Evolutionary conservation across 495 filamentous ascomycete species (phyloP).

Genomic region (Penicillium macrosclerotiorum): DNA sequence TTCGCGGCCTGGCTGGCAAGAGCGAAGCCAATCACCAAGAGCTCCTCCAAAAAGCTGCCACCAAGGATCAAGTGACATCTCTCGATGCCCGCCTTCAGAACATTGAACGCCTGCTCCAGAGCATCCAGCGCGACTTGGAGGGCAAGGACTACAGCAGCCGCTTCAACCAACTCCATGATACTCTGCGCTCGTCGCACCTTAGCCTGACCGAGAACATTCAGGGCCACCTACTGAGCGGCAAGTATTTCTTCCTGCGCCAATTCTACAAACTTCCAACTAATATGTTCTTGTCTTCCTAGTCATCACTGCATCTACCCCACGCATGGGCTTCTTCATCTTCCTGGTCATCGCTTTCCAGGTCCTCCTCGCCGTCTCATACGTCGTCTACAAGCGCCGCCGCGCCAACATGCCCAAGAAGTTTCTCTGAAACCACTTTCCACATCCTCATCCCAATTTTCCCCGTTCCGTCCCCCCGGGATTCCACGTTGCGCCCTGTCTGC

Average conservation of each 20-base stretch:
- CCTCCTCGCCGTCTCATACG: slow-evolving; percentile 63
- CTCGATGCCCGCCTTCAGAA: slow-evolving; percentile 52
- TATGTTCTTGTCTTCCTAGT: slow-evolving; percentile 49
- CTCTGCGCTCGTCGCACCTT: slow-evolving; percentile 69
- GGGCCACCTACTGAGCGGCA: slow-evolving; percentile 33
- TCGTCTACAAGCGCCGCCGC: slow-evolving; percentile 79
- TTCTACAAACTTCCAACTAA: slow-evolving; percentile 7
- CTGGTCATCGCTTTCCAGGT: slow-evolving; percentile 75
- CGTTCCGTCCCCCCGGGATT: too few relatives aligned
- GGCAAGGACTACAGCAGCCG: slow-evolving; percentile 70
- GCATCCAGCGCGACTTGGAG: slow-evolving; percentile 63
- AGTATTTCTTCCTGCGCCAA: slow-evolving; percentile 6
- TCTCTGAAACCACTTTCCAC: slow-evolving; percentile 50
- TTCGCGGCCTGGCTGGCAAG: slow-evolving; percentile 46
- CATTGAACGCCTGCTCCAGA: slow-evolving; percentile 55
- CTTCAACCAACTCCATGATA: slow-evolving; percentile 67
- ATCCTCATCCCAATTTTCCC: neutral
- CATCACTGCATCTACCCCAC: slow-evolving; percentile 56
- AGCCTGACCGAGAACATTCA: slow-evolving; percentile 56
- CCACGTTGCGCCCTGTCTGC: too few relatives aligned
- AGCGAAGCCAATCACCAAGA: slow-evolving; percentile 62
- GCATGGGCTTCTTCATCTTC: slow-evolving; percentile 71
- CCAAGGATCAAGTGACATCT: slow-evolving; percentile 53
- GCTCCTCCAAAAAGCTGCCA: slow-evolving; percentile 41
- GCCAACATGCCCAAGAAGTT: slow-evolving; percentile 86